phyloP scores from a whole-genome alignment of 2,329 filamentous ascomycete species.

The Claviceps purpurea region DNA sequence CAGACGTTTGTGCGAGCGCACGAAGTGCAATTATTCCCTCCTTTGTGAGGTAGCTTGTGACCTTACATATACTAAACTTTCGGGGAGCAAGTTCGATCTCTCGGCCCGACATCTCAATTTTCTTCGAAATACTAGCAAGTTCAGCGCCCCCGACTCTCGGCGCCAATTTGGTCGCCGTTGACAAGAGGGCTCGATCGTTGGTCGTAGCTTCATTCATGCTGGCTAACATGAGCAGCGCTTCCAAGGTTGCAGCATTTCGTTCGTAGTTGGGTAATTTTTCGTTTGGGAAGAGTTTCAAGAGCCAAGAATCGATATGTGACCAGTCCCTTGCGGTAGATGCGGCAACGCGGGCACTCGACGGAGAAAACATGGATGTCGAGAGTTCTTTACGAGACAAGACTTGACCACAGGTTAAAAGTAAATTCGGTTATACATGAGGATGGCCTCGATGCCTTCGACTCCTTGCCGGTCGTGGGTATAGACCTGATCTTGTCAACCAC shows the following conservation, averaged over 20 bases:
- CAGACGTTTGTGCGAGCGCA: slow-evolving; percentile 39
- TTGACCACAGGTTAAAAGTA: not conserved
- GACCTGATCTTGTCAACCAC: too few species aligned
- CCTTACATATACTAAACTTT: slow-evolving; percentile 16
- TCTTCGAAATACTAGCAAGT: not conserved
- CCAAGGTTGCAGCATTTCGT: slow-evolving; percentile 72
- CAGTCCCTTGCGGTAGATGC: slow-evolving; percentile 81
- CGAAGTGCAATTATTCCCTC: slow-evolving; percentile 45
- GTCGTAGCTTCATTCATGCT: slow-evolving; percentile 66
- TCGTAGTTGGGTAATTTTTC: slow-evolving; percentile 62
- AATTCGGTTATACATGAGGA: too few species aligned
- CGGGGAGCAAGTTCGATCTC: slow-evolving; percentile 28
- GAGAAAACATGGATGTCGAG: slow-evolving; percentile 49
- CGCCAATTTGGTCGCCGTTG: slow-evolving; percentile 44
- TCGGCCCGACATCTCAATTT: not conserved
- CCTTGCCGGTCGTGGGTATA: too few species aligned
- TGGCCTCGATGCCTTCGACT: too few species aligned
- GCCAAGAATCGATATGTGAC: slow-evolving; percentile 77
- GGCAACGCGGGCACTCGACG: slow-evolving; percentile 57
- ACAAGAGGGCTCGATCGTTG: slow-evolving; percentile 48
- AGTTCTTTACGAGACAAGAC: not conserved
- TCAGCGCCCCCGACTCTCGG: slow-evolving; percentile 18
- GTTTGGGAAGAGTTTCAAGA: slow-evolving; percentile 50
- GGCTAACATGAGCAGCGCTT: slow-evolving; percentile 59
- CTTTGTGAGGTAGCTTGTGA: slow-evolving; percentile 25